Conservation (phyloP, 2,329 filamentous ascomycete genomes). For the Aspergillus brunneoviolaceus region DNA sequence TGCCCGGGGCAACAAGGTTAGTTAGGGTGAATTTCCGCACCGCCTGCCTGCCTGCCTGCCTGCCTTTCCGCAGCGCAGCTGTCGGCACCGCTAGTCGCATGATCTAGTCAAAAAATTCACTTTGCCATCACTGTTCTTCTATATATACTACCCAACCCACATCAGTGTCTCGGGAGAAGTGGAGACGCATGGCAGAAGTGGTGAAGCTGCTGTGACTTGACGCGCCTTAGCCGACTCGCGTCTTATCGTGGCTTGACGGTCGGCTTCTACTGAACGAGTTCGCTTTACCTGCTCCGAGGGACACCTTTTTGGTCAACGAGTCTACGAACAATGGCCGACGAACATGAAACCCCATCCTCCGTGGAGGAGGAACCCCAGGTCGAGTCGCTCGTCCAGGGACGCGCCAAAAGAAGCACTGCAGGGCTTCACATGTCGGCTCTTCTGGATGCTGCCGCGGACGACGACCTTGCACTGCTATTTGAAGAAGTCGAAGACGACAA, state of each 20-base stretch:
- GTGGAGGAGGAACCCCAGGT: constrained; percentile 31
- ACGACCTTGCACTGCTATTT: constrained; percentile 60
- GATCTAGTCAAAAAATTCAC: not conserved
- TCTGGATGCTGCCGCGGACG: constrained; percentile 72
- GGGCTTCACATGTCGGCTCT: constrained; percentile 81
- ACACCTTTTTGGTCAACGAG: not conserved
- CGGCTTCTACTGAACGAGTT: not conserved
- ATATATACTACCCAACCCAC: not conserved
- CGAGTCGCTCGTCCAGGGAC: constrained; percentile 42
- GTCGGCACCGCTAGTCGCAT: not conserved
- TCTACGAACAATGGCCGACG: constrained; percentile 23
- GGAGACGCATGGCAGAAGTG: not conserved
- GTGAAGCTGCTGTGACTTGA: not conserved
- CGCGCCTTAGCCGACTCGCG: constrained; percentile 3
- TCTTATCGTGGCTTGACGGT: constrained; percentile 3
- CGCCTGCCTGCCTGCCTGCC: not conserved
- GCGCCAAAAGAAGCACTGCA: constrained; percentile 74
- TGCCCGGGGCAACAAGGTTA: not conserved
- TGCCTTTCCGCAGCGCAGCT: not conserved
- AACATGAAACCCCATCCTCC: constrained; percentile 26
- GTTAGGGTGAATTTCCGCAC: not conserved
- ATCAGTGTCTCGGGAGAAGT: not conserved
- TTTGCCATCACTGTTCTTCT: not conserved
- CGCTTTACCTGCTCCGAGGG: not conserved
- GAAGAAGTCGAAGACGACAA: constrained; percentile 63